Conservation (phyloP, 2,329 filamentous ascomycete genomes). For the Drechslerella stenobrocha region DNA sequence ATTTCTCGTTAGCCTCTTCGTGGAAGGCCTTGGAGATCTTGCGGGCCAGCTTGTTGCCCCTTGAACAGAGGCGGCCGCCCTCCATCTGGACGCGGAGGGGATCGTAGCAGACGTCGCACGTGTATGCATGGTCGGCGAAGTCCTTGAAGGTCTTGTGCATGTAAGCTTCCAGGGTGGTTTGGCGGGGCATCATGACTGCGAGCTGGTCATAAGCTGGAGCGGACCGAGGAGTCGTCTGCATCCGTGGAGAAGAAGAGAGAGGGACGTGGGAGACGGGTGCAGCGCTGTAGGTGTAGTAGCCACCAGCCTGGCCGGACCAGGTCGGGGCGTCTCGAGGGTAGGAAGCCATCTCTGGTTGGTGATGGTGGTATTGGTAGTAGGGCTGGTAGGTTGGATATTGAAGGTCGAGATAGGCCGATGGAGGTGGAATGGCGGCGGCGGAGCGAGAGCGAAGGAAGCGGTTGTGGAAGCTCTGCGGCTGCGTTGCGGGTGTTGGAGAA, state of each 20-base stretch:
- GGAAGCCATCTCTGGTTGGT: conserved; percentile 37
- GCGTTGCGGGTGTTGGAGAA: conserved; percentile 30
- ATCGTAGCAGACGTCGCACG: conserved; percentile 44
- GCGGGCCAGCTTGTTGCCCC: conserved; percentile 35
- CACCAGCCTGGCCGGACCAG: conserved; percentile 24
- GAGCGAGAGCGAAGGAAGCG: conserved; percentile 4
- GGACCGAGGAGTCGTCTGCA: conserved; percentile 14
- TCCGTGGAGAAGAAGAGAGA: conserved; percentile 34
- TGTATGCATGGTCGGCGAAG: conserved; percentile 40
- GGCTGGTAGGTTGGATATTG: conserved; percentile 21
- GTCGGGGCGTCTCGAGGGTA: conserved; percentile 42
- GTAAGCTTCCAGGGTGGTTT: conserved; percentile 32
- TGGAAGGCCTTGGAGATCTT: conserved; percentile 42
- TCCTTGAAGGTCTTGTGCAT: conserved; percentile 45
- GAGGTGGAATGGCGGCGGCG: conserved; percentile 36
- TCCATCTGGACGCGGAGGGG: conserved; percentile 38
- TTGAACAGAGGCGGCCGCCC: conserved; percentile 30
- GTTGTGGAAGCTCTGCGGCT: conserved; percentile 19
- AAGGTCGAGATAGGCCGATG: conserved; percentile 7
- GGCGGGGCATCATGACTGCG: conserved; percentile 22
- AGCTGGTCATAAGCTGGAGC: conserved; percentile 34
- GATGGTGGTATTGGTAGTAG: conserved; percentile 23
- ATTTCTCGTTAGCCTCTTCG: conserved; percentile 47
- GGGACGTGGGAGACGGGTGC: conserved; percentile 15
- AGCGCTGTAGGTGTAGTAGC: conserved; percentile 28